Evolutionary conservation across 345 rosid species (phyloP).

Genomic region (Balakata baccata): DNA sequence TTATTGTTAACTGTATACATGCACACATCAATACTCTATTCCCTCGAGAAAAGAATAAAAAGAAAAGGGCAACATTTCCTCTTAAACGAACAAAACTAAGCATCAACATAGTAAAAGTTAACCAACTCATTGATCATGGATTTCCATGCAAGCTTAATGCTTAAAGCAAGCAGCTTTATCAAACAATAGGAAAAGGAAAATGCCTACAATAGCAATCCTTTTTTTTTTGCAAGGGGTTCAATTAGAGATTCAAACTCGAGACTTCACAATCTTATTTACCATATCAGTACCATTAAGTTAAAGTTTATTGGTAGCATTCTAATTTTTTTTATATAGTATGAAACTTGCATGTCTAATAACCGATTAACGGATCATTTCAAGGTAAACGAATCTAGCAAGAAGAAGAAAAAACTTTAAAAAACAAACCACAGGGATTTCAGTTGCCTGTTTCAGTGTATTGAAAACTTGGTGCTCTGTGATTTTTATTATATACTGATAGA

Average conservation of each 20-base stretch:
- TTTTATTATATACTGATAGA: background rate
- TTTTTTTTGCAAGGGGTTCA: too few species aligned
- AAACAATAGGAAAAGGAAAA: too few species aligned
- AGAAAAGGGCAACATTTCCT: background rate
- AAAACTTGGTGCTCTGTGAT: too few species aligned
- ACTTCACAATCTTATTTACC: background rate
- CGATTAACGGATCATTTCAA: background rate
- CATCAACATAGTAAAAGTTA: background rate
- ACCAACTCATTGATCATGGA: background rate
- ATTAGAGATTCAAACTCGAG: background rate
- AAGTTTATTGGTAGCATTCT: too few species aligned
- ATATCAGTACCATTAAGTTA: background rate
- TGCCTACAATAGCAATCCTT: too few species aligned
- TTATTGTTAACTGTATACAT: background rate
- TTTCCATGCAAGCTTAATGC: background rate
- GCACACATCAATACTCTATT: background rate
- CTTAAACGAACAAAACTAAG: background rate
- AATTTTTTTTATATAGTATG: background rate
- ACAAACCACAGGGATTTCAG: conserved; percentile 9
- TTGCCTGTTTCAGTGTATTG: background rate
- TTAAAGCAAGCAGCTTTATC: too few species aligned
- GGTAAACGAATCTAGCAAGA: background rate
- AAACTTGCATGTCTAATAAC: background rate
- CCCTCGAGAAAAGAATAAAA: background rate
- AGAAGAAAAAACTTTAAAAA: background rate